Evolutionary conservation across 371 early-diverging fungal species (phyloP).

Genomic region (Syncephalastrum racemosum): DNA sequence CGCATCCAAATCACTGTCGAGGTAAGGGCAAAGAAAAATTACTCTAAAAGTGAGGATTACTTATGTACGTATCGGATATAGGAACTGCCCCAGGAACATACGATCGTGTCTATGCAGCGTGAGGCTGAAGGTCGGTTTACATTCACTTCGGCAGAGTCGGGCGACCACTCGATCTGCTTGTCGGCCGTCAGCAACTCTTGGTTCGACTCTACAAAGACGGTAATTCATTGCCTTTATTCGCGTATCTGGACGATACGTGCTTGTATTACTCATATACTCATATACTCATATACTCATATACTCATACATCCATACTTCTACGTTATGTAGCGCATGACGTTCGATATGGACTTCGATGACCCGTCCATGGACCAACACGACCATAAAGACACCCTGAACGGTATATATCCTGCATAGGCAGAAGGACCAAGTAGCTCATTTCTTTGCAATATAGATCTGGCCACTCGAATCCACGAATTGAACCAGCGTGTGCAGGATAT

Average conservation of each 20-base stretch:
- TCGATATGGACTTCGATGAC: constrained; percentile 82
- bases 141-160: constrained; percentile 85
- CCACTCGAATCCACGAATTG: constrained; percentile 73
- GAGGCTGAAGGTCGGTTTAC: constrained; percentile 74
- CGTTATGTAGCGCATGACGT: constrained; percentile 49
- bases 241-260: neutral
- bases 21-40: constrained; percentile 27
- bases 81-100: constrained; percentile 58
- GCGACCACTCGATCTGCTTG: constrained; percentile 90
- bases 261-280: neutral
- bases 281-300: neutral
- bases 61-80: constrained; percentile 10
- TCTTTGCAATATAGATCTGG: constrained; percentile 51
- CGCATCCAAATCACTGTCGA: constrained; percentile 80
- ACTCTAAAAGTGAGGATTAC: neutral
- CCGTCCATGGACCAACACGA: constrained; percentile 56
- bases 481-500: constrained; percentile 83
- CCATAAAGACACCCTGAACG: constrained; percentile 58
- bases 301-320: no score
- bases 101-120: constrained; percentile 75
- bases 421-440: no score
- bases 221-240: constrained; percentile 21
- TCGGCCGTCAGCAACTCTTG: constrained; percentile 58
- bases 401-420: constrained; percentile 26
- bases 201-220: constrained; percentile 57